Percentiles rank a stretch among this genome's conserved stretches.
Conservation (phyloP, 768 basidiomycete species). For the Russula abietina region DNA sequence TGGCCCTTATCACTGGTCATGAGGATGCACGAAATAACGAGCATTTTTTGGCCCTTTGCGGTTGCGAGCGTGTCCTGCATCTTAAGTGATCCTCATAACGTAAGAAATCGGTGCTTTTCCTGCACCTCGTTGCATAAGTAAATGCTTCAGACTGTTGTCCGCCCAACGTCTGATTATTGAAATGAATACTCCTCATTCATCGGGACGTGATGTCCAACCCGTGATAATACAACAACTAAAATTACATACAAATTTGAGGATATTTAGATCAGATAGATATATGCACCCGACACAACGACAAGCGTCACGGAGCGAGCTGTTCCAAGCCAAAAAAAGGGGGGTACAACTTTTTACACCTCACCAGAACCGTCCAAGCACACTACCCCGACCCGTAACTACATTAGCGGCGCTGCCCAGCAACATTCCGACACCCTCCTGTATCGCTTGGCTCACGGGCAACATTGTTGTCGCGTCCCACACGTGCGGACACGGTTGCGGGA, state of each 20-base stretch:
- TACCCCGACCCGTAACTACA: constrained; percentile 32
- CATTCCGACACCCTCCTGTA: constrained; percentile 66
- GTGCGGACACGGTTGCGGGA: constrained; percentile 75
- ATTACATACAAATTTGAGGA: background rate
- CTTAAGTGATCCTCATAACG: no score
- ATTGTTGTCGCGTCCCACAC: constrained; percentile 71
- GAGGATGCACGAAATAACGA: background rate
- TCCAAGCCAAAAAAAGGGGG: background rate
- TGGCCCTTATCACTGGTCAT: background rate
- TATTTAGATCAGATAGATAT: background rate
- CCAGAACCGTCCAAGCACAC: constrained; percentile 63
- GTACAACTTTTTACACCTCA: constrained; percentile 21
- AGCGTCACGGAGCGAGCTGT: no score
- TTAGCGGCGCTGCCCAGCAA: constrained; percentile 41
- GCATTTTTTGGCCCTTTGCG: background rate
- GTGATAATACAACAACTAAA: background rate
- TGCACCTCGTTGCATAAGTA: background rate
- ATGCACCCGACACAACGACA: background rate
- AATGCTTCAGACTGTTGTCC: background rate
- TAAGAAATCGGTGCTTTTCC: background rate
- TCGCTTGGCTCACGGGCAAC: constrained; percentile 67
- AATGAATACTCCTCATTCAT: background rate
- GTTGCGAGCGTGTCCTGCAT: no score
- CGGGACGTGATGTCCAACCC: background rate
- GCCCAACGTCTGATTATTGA: background rate